phyloP scores from a whole-genome alignment of 2,329 filamentous ascomycete species.

The Xenoacremonium recifei region DNA sequence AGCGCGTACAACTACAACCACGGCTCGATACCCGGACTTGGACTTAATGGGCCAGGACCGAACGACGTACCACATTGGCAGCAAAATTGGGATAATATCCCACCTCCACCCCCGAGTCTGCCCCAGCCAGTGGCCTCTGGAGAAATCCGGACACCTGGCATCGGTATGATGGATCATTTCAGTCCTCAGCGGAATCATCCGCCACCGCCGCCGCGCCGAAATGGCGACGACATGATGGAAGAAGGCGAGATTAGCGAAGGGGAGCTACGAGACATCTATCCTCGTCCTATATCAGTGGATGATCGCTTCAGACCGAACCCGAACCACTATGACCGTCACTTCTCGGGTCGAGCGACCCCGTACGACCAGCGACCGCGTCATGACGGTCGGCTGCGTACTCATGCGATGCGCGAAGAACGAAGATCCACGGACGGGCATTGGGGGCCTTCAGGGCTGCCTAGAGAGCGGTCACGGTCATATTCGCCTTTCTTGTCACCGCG shows the following conservation, averaged over 20 bases:
- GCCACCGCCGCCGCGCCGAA: no score
- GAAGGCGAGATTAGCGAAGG: conserved; percentile 78
- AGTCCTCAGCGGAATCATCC: no score
- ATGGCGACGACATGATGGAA: conserved; percentile 42
- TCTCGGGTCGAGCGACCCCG: no score
- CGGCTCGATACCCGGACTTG: conserved; percentile 34
- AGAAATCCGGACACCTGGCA: background rate
- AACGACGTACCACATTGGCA: conserved; percentile 18
- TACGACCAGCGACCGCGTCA: no score
- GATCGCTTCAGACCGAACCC: no score
- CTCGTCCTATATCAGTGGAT: no score
- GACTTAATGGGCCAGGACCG: conserved; percentile 23
- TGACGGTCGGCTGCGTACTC: no score
- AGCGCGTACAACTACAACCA: conserved; percentile 25
- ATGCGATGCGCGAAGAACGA: no score
- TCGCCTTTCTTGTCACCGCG: conserved; percentile 51
- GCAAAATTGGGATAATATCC: conserved; percentile 11
- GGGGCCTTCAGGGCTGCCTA: conserved; percentile 6
- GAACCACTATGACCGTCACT: no score
- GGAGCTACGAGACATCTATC: conserved; percentile 58
- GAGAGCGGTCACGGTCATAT: conserved; percentile 52
- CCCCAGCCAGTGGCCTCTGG: background rate
- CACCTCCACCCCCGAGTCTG: conserved; percentile 2
- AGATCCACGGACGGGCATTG: no score
- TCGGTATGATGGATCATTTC: background rate